Evolutionary conservation across 2,329 filamentous ascomycete species (phyloP), one percentile per base, ranked within the genome.

Genomic region (Ciborinia camelliae): DNA sequence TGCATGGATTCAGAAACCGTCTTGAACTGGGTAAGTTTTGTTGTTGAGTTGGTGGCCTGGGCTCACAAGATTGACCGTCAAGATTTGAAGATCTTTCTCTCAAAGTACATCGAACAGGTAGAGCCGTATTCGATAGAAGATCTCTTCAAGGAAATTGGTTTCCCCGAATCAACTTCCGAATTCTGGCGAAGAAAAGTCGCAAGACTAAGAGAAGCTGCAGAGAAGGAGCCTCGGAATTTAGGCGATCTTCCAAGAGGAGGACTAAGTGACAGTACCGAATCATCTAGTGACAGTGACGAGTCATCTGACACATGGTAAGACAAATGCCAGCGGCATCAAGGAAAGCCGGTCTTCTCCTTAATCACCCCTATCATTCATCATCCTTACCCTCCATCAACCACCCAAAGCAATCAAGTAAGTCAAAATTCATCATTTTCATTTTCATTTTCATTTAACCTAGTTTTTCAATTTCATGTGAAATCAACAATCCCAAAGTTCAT

Each of bases 1-100:
- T 65, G 54, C 2, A 45, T 69, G n/a, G 67, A 69, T 57, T 43
- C 50, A 4, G 51, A 67, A 12, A 63, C 41, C 1, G 50, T 73
- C 1, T 15, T 51, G 23, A 45, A 62, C 4, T 67, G 65, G 62
- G 39, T 35, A 3, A 23, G 23, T 15, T 63, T 63, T 26, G 14
- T 63, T 23, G 26, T 35, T 35, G 51, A 58, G 35, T 28, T 63
- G 3, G 41, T 41, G 10, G 23, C 23, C n/a, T 63, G 62, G 62
- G 51, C 52, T 30, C 43, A 63, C 23, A 35, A 26, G 41, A 35
- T 47, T 23, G 7, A 14, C 28, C 55, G 39, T 35, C 55, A 35
- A 45, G 41, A 58, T 35, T 20, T 58, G 4, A 58, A 58, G 7
- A 47, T 47, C 8, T 47, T 58, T 18, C 55, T 58, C 43, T 47